Evolutionary conservation across 192 early-diverging fungal genomes (phyloP), one percentile per base, ranked within the genome.

Genomic region (Pilobolus umbonatus): DNA sequence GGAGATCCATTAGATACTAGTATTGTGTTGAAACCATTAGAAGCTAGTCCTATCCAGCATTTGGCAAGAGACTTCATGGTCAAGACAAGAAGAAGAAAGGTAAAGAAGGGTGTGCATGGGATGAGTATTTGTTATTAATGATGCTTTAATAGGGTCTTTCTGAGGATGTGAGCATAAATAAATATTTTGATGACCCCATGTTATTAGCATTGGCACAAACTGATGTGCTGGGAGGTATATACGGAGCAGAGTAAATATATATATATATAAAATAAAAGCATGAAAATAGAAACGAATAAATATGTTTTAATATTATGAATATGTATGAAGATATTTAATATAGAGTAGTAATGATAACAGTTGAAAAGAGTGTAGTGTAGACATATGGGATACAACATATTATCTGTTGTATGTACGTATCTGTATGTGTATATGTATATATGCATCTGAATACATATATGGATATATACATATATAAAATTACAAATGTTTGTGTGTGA

Each of bases 11-110:
- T 99, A 36, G 95, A 98, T 69, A 88, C 89, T 59, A 75, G 72
- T 4, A 89, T 92, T 61, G 88, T 91, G 28, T 69, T 99, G 61
- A 60, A 86, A 40, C 94, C 97, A 21, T 69, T 99, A 45, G 97
- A 99, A 64, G 88, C 91, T n/a, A 87, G 85, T 55, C 81, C 86
- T 31, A 83, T 82, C 5, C 87, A 88, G 65, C 89, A 93, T 60
- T 71, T 99, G 44, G 97, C 97, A 6, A 73, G 97, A 54, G 97
- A 99, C 66, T 99, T 98, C 78, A 94, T 99, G 93, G 82, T 98
- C 66, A 99, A 99, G 78, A 99, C 97, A 11, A 69, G 97, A 58
- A 85, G 97, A 67, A 74, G 97, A 54, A 98, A 98, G 79, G 87
- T 64, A 59, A 14, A 22, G 34, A 43, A 61, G 10, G 2, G 10